Conservation (phyloP, 768 basidiomycete genomes). For the Favolaschia claudopus region DNA sequence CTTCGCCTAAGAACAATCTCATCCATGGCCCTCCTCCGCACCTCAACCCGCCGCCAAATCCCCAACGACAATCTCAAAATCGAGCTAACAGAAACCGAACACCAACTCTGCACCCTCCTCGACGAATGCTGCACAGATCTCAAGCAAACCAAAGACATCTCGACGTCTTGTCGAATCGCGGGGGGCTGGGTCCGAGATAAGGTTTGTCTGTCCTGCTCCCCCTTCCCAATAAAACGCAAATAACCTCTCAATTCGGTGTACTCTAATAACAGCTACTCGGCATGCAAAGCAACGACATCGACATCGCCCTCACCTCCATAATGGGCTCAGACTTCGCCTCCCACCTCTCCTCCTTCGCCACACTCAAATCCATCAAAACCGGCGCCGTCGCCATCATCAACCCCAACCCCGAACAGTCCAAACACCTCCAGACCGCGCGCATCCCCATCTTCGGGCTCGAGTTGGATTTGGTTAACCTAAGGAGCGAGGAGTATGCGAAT, state of each 20-base stretch:
- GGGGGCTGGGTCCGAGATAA: constrained; percentile 99
- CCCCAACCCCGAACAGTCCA: constrained; percentile 95
- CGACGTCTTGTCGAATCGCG: constrained; percentile 85
- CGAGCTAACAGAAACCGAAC: constrained; percentile 71
- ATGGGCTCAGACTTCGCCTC: constrained; percentile 92
- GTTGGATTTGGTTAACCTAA: constrained; percentile 92
- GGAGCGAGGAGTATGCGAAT: constrained; percentile 90
- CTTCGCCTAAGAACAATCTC: not conserved
- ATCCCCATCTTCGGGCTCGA: constrained; percentile 82
- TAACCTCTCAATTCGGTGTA: too few species aligned
- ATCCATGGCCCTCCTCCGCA: constrained; percentile 15
- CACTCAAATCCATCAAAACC: constrained; percentile 56
- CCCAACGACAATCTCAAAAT: constrained; percentile 49
- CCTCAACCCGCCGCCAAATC: constrained; percentile 14
- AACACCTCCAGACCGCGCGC: constrained; percentile 95
- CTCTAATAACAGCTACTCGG: constrained; percentile 88
- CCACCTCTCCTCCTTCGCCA: constrained; percentile 70
- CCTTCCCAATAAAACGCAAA: not conserved
- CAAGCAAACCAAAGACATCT: constrained; percentile 57
- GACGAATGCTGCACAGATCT: constrained; percentile 76
- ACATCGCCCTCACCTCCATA: constrained; percentile 88
- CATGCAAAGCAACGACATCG: constrained; percentile 87
- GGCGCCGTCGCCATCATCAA: constrained; percentile 83
- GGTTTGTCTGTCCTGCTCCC: constrained; percentile 49
- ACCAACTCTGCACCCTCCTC: constrained; percentile 75